Conservation (phyloP, 2,329 filamentous ascomycete genomes). For the Fusarium anguioides region DNA sequence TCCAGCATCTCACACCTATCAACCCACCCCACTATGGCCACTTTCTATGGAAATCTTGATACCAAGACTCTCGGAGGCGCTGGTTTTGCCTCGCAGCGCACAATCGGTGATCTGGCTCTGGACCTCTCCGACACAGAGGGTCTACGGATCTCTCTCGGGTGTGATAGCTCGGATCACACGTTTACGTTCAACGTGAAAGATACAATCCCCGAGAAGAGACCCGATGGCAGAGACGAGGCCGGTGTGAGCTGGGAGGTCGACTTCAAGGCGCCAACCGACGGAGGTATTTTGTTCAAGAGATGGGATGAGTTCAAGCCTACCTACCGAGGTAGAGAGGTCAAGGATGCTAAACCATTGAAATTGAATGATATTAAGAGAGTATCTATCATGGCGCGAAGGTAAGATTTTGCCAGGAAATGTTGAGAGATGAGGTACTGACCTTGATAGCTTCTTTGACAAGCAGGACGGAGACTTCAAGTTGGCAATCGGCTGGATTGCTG, state of each 20-base stretch:
- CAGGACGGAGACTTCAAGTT: conserved; percentile 74
- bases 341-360: conserved; percentile 70
- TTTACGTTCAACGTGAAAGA: conserved; percentile 85
- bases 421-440: conserved; percentile 34
- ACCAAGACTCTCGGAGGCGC: conserved; percentile 80
- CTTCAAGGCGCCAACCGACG: conserved; percentile 58
- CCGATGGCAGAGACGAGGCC: conserved; percentile 76
- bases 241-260: conserved; percentile 80
- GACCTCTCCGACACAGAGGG: conserved; percentile 73
- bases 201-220: conserved; percentile 65
- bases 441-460: conserved; percentile 76
- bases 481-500: conserved; percentile 47
- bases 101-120: conserved; percentile 68
- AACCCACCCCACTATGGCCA: conserved; percentile 54
- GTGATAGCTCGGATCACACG: conserved; percentile 67
- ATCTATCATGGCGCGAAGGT: conserved; percentile 86
- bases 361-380: conserved; percentile 71
- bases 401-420: conserved; percentile 28
- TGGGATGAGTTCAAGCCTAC: conserved; percentile 77
- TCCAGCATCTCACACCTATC: conserved; percentile 67
- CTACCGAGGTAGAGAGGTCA: conserved; percentile 75
- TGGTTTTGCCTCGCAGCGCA: conserved; percentile 84
- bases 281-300: conserved; percentile 62
- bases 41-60: conserved; percentile 78
- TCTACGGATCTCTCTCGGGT: conserved; percentile 63